Base-by-base conservation (phyloP, 805 yeast genomes). In the Spathaspora sp. region DNA sequence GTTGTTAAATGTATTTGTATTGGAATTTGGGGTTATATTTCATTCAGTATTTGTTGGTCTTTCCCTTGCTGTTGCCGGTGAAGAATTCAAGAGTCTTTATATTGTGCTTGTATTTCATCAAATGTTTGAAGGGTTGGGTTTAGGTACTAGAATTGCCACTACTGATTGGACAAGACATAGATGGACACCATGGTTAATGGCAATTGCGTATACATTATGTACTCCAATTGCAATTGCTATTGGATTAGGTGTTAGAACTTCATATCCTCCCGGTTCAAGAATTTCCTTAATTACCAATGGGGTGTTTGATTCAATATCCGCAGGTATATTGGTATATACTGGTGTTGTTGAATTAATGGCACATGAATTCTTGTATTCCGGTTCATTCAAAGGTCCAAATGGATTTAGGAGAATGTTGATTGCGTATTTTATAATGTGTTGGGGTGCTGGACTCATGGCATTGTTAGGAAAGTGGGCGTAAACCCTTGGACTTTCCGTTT, bases 11-110 rank as follows among this genome's bases (percentile, higher is more conserved):
- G 58, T 61, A 1, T 57, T 82, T 47, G 79, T 85, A 35, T 69
- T 87, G 54, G 96, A 89, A 65, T 86, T 86, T 57, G 96, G 96
- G 61, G 77, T 89, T 44, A 68, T 89, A 31, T 87, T 89, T 75
- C 96, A 89, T 68, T 89, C 96, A 2, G 80, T 89, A 2, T 87
- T 89, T 60, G 79, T 89, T 51, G 96, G 96, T 23, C 73, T 89
- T 48, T 78, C 94, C 0, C 73, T 89, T 45, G 88, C 94, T 1
- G 87, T 87, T 16, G 75, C 94, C 4, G 94, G 92, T 47, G 86
- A 81, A 2, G 93, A 86, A 63, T 89, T 88, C 63, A 79, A 73
- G 52, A 79, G 88, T 5, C 71, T 89, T 47, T 88, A 86, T 66
- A 78, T 86, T 55, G 96, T 86, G n/a, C 55, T 73, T 44, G 80